Percentiles rank a stretch among this genome's conserved stretches.
Conservation (phyloP, 495 filamentous ascomycete genomes). For the Xylaria castorea region DNA sequence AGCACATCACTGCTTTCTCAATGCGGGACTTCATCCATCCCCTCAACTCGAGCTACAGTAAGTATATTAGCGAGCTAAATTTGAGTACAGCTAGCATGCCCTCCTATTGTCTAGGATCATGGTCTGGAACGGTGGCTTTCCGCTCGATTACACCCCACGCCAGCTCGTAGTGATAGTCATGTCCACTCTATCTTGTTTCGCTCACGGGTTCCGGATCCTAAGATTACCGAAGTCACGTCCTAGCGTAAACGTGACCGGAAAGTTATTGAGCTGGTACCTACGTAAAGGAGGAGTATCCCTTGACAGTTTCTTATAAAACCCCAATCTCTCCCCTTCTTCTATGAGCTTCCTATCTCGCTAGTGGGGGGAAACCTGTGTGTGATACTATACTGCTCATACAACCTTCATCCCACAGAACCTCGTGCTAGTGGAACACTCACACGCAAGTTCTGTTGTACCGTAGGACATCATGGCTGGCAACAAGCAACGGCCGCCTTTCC, state of each 20-base stretch:
- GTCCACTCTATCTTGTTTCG: not conserved
- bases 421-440: not conserved
- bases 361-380: not conserved
- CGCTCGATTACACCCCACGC: constrained; percentile 5
- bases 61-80: not conserved
- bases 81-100: not conserved
- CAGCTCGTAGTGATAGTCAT: not conserved
- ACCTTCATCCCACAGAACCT: not conserved
- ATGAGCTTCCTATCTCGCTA: not conserved
- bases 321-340: not conserved
- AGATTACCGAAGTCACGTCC: constrained; percentile 3
- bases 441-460: not conserved
- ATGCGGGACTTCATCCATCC: not conserved
- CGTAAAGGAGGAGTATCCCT: not conserved
- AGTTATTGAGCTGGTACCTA: not conserved
- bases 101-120: not conserved
- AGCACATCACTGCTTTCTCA: not conserved
- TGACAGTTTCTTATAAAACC: not conserved
- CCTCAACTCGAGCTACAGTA: not conserved
- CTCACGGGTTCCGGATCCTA: constrained; percentile 8
- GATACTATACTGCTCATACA: not conserved
- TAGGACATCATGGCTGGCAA: constrained; percentile 37
- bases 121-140: not conserved
- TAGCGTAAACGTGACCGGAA: not conserved
- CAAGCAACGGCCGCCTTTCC: constrained; percentile 69